Conservation (phyloP, 202 grass and related monocot genomes). For the Dendrocalamus latiflorus region DNA sequence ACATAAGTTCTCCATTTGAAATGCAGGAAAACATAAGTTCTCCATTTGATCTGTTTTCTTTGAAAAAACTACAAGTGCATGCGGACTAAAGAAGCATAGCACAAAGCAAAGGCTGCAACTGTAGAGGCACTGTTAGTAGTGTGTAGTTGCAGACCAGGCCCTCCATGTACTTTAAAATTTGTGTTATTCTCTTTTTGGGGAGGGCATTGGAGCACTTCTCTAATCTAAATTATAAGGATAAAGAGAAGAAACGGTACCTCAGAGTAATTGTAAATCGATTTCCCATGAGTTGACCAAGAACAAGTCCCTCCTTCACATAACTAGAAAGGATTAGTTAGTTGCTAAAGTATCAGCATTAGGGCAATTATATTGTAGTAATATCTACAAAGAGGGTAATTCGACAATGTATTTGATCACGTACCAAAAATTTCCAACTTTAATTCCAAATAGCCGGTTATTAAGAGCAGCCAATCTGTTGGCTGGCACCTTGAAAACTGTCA, state of each 20-base stretch:
- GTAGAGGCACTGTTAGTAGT: neutral
- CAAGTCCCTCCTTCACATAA: constrained; percentile 90
- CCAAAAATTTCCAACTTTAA: constrained; percentile 93
- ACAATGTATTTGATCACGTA: constrained; percentile 35
- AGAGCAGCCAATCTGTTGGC: constrained; percentile 74
- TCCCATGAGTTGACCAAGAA: constrained; percentile 85
- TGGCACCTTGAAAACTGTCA: constrained; percentile 91
- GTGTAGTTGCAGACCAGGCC: neutral
- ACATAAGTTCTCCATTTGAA: constrained; percentile 31
- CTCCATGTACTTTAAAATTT: neutral
- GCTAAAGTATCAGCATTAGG: neutral
- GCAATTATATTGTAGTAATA: constrained; percentile 10
- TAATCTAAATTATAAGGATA: neutral
- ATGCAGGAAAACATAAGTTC: constrained; percentile 42
- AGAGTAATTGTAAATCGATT: constrained; percentile 93
- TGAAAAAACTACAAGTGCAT: constrained; percentile 13
- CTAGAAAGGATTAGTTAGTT: constrained; percentile 50
- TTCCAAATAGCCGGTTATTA: constrained; percentile 83
- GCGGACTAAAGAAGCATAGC: neutral
- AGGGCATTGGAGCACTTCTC: neutral
- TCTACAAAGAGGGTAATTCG: constrained; percentile 13
- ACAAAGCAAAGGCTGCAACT: neutral
- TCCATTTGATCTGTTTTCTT: constrained; percentile 7
- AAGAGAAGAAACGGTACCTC: constrained; percentile 47
- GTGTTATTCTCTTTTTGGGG: neutral